Percentiles rank a stretch among this genome's conserved stretches.
phyloP scores from a whole-genome alignment of 1,284 basidiomycete species.

The Pseudozyma sp. region DNA sequence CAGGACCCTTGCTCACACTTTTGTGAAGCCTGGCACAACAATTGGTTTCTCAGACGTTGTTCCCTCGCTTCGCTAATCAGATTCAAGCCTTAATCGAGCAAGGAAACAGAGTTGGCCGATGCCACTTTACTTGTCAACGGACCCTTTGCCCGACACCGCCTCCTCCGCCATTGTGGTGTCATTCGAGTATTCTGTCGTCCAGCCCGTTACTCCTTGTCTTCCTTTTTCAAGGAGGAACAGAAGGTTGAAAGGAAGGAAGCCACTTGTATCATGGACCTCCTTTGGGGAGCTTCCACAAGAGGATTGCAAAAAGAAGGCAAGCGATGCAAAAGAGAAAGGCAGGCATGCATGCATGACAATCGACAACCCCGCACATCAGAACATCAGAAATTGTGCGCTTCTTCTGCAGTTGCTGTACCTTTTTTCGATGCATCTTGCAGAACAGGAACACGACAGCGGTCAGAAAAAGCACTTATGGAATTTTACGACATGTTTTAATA shows the following conservation, averaged over 20 bases:
- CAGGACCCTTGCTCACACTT: constrained; percentile 1
- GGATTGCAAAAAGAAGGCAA: not conserved
- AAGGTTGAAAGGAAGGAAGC: not conserved
- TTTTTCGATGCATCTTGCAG: not conserved
- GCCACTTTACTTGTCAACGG: no score
- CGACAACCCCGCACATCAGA: not conserved
- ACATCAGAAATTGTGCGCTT: not conserved
- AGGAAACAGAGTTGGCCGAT: no score
- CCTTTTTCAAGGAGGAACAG: not conserved
- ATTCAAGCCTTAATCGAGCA: not conserved
- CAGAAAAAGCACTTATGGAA: not conserved
- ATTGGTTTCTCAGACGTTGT: no score
- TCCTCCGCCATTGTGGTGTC: no score
- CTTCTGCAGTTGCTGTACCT: not conserved
- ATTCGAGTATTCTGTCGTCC: no score
- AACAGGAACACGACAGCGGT: no score
- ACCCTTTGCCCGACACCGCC: no score
- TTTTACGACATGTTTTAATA: not conserved
- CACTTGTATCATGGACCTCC: constrained; percentile 1
- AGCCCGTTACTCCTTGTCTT: not conserved
- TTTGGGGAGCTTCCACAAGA: not conserved
- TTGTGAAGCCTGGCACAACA: not conserved
- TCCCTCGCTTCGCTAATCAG: not conserved
- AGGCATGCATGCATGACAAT: constrained; percentile 3
- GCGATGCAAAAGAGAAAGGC: not conserved